Conservation (phyloP, 805 yeast species). For the Ogataea ramenticola region DNA sequence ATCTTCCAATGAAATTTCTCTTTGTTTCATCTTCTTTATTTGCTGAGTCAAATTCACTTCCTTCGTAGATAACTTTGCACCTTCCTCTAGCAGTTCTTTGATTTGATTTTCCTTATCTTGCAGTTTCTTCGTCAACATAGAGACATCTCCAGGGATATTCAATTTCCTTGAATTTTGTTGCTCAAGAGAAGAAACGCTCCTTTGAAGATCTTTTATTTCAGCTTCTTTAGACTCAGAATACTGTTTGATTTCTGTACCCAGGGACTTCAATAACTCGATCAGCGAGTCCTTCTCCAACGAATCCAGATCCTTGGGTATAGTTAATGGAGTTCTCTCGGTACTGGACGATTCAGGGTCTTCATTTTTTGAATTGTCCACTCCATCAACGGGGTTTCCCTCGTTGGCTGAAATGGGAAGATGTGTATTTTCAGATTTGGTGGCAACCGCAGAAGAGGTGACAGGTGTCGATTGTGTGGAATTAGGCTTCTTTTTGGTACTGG, state of each 20-base stretch:
- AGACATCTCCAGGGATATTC: too few relatives aligned
- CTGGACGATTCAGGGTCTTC: neutral
- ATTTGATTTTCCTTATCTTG: conserved; percentile 54
- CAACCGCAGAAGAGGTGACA: neutral
- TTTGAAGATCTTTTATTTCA: conserved; percentile 2
- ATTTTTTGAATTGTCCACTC: neutral
- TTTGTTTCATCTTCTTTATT: conserved; percentile 53
- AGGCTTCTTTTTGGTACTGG: conserved; percentile 37
- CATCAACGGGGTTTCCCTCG: too few relatives aligned
- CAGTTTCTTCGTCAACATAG: conserved; percentile 22
- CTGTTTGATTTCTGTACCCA: neutral
- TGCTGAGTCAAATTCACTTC: conserved; percentile 64
- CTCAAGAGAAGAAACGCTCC: neutral
- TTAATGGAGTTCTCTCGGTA: neutral
- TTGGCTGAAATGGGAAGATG: too few relatives aligned
- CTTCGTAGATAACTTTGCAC: conserved; percentile 60
- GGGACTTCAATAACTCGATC: neutral
- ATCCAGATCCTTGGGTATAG: neutral
- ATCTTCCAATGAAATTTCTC: conserved; percentile 30
- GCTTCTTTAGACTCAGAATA: neutral
- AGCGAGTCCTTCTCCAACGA: conserved; percentile 3
- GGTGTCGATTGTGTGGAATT: conserved; percentile 2
- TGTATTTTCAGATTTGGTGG: neutral
- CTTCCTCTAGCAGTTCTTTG: conserved; percentile 64
- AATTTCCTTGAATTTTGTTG: neutral